Base-by-base conservation (phyloP, 306 rosid species). In the Psophocarpus tetragonolobus region DNA sequence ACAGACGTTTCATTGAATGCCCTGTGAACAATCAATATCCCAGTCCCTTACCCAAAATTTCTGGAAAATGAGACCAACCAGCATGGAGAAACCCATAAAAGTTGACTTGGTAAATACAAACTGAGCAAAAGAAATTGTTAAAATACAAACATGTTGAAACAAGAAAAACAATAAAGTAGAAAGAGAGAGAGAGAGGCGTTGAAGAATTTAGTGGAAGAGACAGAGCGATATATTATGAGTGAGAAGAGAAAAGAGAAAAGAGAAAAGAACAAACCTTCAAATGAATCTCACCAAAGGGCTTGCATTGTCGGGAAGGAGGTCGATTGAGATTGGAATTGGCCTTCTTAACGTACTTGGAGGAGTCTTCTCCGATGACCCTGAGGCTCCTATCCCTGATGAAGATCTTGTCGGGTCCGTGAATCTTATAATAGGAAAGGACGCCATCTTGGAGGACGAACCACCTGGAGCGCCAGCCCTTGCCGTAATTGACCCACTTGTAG, bases 401-500 rank as follows among this genome's bases (percentile, higher is more conserved):
- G 84, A 95, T 92, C 91, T 95, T 95, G 74, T 95, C 99, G 67
- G 97, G 99, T 20, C 99, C 99, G 45, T 92, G 97, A 82, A 95
- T 92, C 94, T 95, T 95, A 67, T 92, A 95, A 68, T 95, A 95
- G 7, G 99, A 95, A 76, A 95, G 90, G 84, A 95, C 99, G 7
- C 99, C 99, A 79, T 95, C 99, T 42, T 95, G 97, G 3, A 95
- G 89, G 85, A 86, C 85, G 51, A 95, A 95, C 99, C 99, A 95
- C 88, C 99, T 72, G 36, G 97, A 83, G 85, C 97, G 85, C 99
- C 99, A 95, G 9, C 99, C 99, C 56, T 90, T 95, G 14, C 99
- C 99, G 77, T 95, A 95, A 83, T 95, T 95, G 81, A 95, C 99
- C 99, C 99, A 95, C 84, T 95, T 95, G 69, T 88, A 95, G 86